A percentile compares a stretch with the other conserved stretches of the same genome.
Evolutionary conservation across 768 basidiomycete genomes (phyloP).

Genomic region (Mycena epipterygia): DNA sequence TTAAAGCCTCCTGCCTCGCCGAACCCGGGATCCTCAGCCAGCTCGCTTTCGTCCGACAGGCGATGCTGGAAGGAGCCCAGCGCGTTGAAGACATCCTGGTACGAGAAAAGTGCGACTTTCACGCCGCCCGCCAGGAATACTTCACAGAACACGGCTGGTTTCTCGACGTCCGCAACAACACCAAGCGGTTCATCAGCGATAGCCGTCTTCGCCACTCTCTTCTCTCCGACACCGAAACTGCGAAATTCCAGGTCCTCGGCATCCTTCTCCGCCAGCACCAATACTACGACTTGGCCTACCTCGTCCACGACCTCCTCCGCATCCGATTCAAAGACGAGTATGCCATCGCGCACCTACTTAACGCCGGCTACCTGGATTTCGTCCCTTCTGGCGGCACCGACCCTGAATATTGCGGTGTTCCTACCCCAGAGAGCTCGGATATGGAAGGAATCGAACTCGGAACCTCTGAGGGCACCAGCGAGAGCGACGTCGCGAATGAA

Average conservation of each 20-base stretch:
- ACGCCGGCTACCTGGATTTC: neutral
- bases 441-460: no score
- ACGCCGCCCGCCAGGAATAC: neutral
- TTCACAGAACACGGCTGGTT: neutral
- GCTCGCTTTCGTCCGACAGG: neutral
- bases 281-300: neutral
- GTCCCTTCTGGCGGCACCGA: no score
- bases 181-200: neutral
- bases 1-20: neutral
- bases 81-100: neutral
- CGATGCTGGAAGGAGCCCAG: neutral
- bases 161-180: neutral
- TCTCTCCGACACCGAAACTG: neutral
- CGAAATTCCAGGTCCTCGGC: neutral
- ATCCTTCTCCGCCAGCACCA: neutral
- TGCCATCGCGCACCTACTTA: neutral
- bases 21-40: neutral
- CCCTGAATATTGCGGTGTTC: no score
- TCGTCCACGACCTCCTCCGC: neutral
- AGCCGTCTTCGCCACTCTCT: neutral
- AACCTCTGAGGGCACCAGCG: no score
- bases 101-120: neutral
- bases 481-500: no score
- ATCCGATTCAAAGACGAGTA: neutral
- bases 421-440: no score